Conservation (phyloP, 164 flowering plant species). For the Chimonanthus praecox region DNA sequence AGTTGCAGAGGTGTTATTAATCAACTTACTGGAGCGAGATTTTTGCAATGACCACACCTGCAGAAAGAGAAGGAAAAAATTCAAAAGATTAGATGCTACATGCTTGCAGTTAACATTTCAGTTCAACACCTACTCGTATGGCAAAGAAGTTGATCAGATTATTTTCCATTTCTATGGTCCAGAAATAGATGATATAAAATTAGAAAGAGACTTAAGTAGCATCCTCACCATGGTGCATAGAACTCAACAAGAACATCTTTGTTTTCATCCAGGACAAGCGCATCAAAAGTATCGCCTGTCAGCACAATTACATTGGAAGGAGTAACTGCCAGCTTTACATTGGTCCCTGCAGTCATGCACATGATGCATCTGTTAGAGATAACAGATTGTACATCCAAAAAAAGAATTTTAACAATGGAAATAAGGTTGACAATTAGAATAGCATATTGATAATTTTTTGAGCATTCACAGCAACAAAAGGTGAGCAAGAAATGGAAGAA, state of each 20-base stretch:
- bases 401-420: too few species aligned
- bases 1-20: neutral
- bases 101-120: neutral
- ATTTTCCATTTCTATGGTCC: neutral
- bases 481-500: neutral
- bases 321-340: slow-evolving; percentile 64
- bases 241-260: slow-evolving; percentile 96
- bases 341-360: slow-evolving; percentile 56
- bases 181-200: neutral
- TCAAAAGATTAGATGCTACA: neutral
- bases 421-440: neutral
- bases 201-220: neutral
- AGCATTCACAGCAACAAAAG: neutral
- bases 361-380: neutral
- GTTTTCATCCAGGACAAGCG: slow-evolving; percentile 67
- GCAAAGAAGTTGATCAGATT: neutral
- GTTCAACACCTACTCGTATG: neutral
- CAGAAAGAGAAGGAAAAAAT: slow-evolving; percentile 5
- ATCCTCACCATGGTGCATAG: slow-evolving; percentile 91
- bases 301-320: slow-evolving; percentile 85
- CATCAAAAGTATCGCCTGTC: slow-evolving; percentile 61
- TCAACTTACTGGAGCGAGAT: slow-evolving; percentile 87
- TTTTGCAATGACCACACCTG: slow-evolving; percentile 99
- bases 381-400: neutral
- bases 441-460: neutral